Percentiles rank a stretch among this genome's conserved stretches.
Conservation (phyloP, 352 stramenopile genomes). For the Phytophthora meadii region DNA sequence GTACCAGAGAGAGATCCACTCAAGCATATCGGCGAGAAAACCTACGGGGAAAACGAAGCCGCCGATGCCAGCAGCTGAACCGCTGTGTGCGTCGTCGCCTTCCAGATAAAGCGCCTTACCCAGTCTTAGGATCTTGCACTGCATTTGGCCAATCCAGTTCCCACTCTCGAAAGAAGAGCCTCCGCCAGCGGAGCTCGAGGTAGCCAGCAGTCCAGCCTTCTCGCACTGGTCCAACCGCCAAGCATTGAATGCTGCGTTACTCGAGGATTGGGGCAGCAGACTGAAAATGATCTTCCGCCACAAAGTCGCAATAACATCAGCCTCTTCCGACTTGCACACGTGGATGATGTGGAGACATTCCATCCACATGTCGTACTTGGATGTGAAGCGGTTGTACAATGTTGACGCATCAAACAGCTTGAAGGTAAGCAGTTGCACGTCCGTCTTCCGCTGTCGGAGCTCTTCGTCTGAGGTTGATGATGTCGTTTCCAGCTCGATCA, state of each 20-base stretch:
- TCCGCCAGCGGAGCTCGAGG: conserved; percentile 31
- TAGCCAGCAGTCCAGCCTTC: conserved; percentile 57
- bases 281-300: conserved; percentile 85
- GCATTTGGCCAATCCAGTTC: conserved; percentile 83
- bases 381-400: conserved; percentile 88
- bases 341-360: conserved; percentile 90
- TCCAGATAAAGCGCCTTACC: conserved; percentile 80
- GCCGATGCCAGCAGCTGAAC: conserved; percentile 40
- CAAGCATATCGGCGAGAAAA: conserved; percentile 77
- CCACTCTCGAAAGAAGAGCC: conserved; percentile 75
- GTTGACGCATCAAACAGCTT: conserved; percentile 84
- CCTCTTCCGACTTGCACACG: conserved; percentile 84
- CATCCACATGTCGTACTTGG: conserved; percentile 89
- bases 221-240: conserved; percentile 79
- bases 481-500: conserved; percentile 68
- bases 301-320: conserved; percentile 64
- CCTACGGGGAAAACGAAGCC: conserved; percentile 79
- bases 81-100: conserved; percentile 54
- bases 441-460: conserved; percentile 55
- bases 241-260: conserved; percentile 70
- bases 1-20: conserved; percentile 85
- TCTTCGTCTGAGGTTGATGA: conserved; percentile 49
- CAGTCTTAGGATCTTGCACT: conserved; percentile 77
- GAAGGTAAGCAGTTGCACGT: conserved; percentile 74
- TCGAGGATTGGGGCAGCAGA: conserved; percentile 68